Conservation (phyloP, 2,329 filamentous ascomycete species). For the Huntiella abstrusa region DNA sequence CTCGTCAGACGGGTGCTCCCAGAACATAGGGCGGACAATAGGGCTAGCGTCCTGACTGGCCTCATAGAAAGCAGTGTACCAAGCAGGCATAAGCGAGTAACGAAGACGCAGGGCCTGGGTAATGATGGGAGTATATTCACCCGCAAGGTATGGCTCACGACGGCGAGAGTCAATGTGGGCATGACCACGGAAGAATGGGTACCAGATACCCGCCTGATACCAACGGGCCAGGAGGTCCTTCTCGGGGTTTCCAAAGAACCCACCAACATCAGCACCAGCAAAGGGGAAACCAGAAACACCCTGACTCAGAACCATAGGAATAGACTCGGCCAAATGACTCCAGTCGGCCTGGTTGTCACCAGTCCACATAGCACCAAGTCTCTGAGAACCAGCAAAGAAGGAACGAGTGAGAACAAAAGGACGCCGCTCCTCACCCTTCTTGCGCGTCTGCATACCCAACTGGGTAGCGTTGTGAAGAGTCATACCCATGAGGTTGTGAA, state of each 20-base stretch:
- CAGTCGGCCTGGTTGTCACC: slow-evolving; percentile 91
- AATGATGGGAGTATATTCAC: slow-evolving; percentile 70
- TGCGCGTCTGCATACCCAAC: slow-evolving; percentile 63
- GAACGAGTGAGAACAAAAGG: slow-evolving; percentile 87
- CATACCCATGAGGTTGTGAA: slow-evolving; percentile 91
- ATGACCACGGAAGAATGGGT: slow-evolving; percentile 94
- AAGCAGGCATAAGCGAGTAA: slow-evolving; percentile 75
- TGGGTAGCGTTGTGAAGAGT: slow-evolving; percentile 92
- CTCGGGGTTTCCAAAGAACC: slow-evolving; percentile 93
- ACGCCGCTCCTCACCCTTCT: slow-evolving; percentile 66
- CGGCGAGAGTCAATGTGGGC: slow-evolving; percentile 92
- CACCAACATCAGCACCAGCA: slow-evolving; percentile 84
- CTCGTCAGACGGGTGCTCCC: slow-evolving; percentile 74
- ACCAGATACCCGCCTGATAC: slow-evolving; percentile 94
- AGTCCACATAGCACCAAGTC: slow-evolving; percentile 92
- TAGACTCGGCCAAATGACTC: slow-evolving; percentile 71
- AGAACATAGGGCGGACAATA: slow-evolving; percentile 83
- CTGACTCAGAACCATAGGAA: slow-evolving; percentile 87
- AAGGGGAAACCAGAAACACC: slow-evolving; percentile 90
- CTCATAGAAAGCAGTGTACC: slow-evolving; percentile 94
- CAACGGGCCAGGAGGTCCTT: slow-evolving; percentile 82
- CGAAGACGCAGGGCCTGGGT: slow-evolving; percentile 73
- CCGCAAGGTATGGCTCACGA: slow-evolving; percentile 76
- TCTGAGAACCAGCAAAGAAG: slow-evolving; percentile 81
- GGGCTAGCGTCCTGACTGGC: slow-evolving; percentile 68